Conservation (phyloP, 2,329 filamentous ascomycete species). For the Xylaria sp. region DNA sequence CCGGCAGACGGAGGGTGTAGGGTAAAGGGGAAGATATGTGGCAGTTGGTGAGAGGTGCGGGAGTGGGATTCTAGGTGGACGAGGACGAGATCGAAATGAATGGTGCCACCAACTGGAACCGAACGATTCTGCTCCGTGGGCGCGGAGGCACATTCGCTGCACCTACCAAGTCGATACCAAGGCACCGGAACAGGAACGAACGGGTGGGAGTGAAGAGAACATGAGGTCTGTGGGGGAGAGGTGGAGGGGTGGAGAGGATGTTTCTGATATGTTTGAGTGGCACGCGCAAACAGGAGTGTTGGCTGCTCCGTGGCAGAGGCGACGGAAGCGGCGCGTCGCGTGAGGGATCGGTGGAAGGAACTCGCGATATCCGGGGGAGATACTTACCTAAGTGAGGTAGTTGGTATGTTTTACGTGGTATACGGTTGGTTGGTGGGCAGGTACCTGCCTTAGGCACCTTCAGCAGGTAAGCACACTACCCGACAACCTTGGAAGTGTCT, state of each 20-base stretch:
- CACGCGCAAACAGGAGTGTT: conserved; percentile 14
- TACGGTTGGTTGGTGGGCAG: background rate
- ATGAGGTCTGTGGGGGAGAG: background rate
- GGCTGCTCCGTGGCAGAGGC: conserved; percentile 4
- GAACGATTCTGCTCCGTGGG: conserved; percentile 14
- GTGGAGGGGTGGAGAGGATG: conserved; percentile 9
- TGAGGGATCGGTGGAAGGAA: conserved; percentile 20
- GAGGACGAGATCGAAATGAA: conserved; percentile 35
- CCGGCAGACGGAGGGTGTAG: background rate
- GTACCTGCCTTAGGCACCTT: conserved; percentile 13
- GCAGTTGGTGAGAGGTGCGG: conserved; percentile 10
- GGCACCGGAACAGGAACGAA: background rate
- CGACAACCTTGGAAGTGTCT: background rate
- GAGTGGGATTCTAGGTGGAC: conserved; percentile 1
- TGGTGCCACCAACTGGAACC: conserved; percentile 19
- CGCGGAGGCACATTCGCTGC: conserved; percentile 20
- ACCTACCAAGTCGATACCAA: conserved; percentile 26
- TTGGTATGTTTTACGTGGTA: background rate
- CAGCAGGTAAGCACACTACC: background rate
- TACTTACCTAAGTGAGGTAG: conserved; percentile 10
- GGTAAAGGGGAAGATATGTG: conserved; percentile 13
- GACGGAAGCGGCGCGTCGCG: background rate
- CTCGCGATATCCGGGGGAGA: background rate
- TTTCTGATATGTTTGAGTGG: conserved; percentile 32
- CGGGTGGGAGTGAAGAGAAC: background rate